Evolutionary conservation across 805 yeast genomes (phyloP).

Genomic region (Saturnispora diversa): DNA sequence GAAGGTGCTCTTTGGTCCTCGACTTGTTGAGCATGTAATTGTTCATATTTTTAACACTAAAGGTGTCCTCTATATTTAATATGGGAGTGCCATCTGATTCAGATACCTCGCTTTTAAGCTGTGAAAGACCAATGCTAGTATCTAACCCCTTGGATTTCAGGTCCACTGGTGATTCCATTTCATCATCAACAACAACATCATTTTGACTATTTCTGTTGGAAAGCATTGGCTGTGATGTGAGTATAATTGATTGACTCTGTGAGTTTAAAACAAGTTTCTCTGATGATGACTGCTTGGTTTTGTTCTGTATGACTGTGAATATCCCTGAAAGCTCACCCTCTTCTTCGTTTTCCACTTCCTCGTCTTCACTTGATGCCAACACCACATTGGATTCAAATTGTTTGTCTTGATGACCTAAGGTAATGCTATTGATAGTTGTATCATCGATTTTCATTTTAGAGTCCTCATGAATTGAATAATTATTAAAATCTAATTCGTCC

Average conservation of each 20-base stretch:
- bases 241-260: background rate
- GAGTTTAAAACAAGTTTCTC: background rate
- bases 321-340: background rate
- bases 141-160: no score
- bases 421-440: background rate
- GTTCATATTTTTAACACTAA: no score
- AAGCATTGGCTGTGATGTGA: no score
- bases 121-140: no score
- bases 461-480: conserved; percentile 6
- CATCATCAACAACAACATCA: background rate
- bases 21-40: no score
- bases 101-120: no score
- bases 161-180: no score
- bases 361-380: conserved; percentile 3
- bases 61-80: no score
- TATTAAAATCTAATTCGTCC: conserved; percentile 8
- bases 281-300: background rate
- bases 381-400: background rate
- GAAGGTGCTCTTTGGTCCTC: conserved; percentile 12
- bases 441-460: background rate
- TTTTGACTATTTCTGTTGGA: background rate
- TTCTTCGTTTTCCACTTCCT: background rate
- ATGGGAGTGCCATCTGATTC: no score
- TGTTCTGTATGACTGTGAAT: background rate
- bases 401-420: background rate